These are phyloP conservation scores for Micractinium sp. DNA, from an alignment of 139 green algal species.

Conservation along the genomic window DNA sequence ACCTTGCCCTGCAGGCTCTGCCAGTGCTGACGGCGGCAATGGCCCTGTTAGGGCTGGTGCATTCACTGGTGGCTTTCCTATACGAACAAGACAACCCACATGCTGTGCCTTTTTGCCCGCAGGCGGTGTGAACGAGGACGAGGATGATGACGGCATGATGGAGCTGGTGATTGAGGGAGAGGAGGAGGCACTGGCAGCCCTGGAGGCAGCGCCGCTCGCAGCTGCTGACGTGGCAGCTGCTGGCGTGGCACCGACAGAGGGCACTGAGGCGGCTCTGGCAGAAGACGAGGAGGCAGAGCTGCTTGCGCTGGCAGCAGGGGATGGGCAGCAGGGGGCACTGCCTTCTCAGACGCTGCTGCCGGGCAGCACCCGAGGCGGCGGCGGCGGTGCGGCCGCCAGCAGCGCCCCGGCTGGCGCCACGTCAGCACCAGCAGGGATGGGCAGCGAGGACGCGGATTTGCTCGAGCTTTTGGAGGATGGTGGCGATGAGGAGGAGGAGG, in stretches of 20 bases:
- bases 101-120: neutral
- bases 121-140: neutral
- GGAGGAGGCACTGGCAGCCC: neutral
- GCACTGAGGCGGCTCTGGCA: neutral
- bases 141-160: conserved; percentile 23
- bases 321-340: neutral
- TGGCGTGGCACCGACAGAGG: neutral
- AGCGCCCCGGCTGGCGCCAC: neutral
- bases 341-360: neutral
- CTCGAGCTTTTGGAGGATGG: too few relatives aligned
- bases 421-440: neutral
- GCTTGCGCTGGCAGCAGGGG: conserved; percentile 10
- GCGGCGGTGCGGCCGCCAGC: neutral
- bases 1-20: too few relatives aligned
- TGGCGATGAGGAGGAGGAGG: neutral
- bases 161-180: neutral
- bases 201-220: neutral
- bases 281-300: conserved; percentile 32
- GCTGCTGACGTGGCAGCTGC: neutral
- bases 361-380: neutral
- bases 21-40: too few relatives aligned
- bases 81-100: too few relatives aligned
- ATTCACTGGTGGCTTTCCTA: too few relatives aligned
- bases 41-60: too few relatives aligned
- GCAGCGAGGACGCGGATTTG: neutral